Evolutionary conservation across 495 filamentous ascomycete genomes (phyloP).

Genomic region (Astrothelium subdiscretum): DNA sequence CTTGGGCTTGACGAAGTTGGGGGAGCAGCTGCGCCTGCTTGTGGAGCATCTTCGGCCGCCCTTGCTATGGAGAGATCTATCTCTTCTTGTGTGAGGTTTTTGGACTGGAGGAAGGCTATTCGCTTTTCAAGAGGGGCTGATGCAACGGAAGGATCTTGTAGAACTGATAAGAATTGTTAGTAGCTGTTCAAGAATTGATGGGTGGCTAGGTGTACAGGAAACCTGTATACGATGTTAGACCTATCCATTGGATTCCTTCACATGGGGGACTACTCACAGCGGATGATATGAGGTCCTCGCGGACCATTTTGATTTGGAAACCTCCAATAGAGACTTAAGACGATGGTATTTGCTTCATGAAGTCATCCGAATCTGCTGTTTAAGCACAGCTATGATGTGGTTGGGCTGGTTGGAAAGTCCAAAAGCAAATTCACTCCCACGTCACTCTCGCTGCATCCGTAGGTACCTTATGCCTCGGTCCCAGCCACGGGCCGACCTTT

Average conservation of each 20-base stretch:
- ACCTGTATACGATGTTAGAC: constrained; percentile 40
- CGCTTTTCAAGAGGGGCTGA: constrained; percentile 84
- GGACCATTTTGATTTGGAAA: constrained; percentile 23
- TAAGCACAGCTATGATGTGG: too few species aligned
- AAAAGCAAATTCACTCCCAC: too few species aligned
- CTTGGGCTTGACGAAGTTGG: constrained; percentile 25
- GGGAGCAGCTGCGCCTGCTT: constrained; percentile 31
- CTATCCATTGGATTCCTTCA: not conserved
- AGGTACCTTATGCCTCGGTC: not conserved
- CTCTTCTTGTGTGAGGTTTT: constrained; percentile 94
- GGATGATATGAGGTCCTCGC: constrained; percentile 31
- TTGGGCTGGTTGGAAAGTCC: too few species aligned
- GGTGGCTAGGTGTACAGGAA: constrained; percentile 25
- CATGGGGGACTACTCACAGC: constrained; percentile 21
- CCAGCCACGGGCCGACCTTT: not conserved
- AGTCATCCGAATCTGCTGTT: too few species aligned
- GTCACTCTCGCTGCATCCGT: too few species aligned
- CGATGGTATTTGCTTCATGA: not conserved
- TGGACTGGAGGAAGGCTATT: constrained; percentile 86
- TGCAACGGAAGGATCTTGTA: constrained; percentile 87
- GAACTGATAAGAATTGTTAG: constrained; percentile 42
- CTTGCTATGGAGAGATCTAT: constrained; percentile 74
- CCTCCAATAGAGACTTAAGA: not conserved
- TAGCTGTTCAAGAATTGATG: constrained; percentile 3
- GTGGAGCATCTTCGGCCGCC: constrained; percentile 41